phyloP scores from a whole-genome alignment of 352 stramenopile species.

The Phytophthora capsici region DNA sequence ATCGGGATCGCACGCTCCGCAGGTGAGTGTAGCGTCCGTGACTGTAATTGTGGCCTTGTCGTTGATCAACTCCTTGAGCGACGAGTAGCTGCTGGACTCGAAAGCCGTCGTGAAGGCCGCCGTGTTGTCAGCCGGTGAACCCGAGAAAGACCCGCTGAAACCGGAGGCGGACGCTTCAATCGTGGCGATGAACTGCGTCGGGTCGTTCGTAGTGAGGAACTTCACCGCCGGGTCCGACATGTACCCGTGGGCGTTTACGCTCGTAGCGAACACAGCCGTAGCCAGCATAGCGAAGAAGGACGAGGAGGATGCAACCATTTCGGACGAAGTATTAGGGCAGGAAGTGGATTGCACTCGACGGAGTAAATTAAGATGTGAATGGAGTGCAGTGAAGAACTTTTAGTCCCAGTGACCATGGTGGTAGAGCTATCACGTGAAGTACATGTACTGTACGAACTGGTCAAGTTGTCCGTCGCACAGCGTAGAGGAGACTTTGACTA shows the following conservation, averaged over 20 bases:
- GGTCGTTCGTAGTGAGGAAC: constrained; percentile 28
- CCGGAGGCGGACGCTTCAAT: constrained; percentile 33
- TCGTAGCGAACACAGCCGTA: constrained; percentile 10
- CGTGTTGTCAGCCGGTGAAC: constrained; percentile 27
- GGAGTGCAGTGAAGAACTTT: constrained; percentile 19
- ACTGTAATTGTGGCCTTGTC: constrained; percentile 29
- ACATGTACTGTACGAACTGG: neutral
- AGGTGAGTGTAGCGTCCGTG: constrained; percentile 32
- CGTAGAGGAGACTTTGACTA: constrained; percentile 17
- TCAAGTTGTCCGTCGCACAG: neutral
- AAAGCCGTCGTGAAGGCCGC: constrained; percentile 33
- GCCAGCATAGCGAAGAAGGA: constrained; percentile 25
- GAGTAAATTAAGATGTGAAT: constrained; percentile 35
- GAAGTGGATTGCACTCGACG: constrained; percentile 14
- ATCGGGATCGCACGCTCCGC: constrained; percentile 25
- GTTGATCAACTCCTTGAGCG: constrained; percentile 36
- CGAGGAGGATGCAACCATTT: constrained; percentile 27
- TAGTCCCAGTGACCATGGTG: constrained; percentile 1
- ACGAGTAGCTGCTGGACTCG: constrained; percentile 31
- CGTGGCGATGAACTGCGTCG: constrained; percentile 39
- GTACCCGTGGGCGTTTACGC: constrained; percentile 30
- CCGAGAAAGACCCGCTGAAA: constrained; percentile 32
- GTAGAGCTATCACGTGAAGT: neutral
- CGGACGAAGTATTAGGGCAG: neutral
- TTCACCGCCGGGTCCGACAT: constrained; percentile 32